A percentile compares a stretch with the other conserved stretches of the same genome.
Evolutionary conservation across 805 yeast genomes (phyloP).

Genomic region (Metschnikowia dekortorum): DNA sequence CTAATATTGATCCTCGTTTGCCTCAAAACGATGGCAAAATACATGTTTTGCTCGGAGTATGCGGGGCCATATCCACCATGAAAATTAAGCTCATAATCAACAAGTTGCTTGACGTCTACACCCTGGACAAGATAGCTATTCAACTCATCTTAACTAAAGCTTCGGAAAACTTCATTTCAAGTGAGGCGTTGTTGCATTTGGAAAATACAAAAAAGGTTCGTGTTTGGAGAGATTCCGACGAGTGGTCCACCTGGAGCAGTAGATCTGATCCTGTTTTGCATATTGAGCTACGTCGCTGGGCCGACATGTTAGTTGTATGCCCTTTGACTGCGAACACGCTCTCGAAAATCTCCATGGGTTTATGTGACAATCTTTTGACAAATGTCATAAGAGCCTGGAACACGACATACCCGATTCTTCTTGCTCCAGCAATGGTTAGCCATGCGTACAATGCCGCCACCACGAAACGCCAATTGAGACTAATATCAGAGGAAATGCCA

Average conservation of each 20-base stretch:
- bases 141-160: slow-evolving; percentile 53
- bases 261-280: slow-evolving; percentile 90
- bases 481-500: slow-evolving; percentile 85
- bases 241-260: slow-evolving; percentile 70
- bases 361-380: slow-evolving; percentile 89
- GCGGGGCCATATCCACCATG: slow-evolving; percentile 51
- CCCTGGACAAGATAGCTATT: slow-evolving; percentile 46
- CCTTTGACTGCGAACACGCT: slow-evolving; percentile 92
- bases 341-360: slow-evolving; percentile 83
- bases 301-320: slow-evolving; percentile 88
- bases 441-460: slow-evolving; percentile 86
- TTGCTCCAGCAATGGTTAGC: slow-evolving; percentile 96
- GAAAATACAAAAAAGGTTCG: slow-evolving; percentile 41
- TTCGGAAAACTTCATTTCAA: slow-evolving; percentile 48
- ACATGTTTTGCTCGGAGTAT: slow-evolving; percentile 54
- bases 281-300: slow-evolving; percentile 94
- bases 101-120: slow-evolving; percentile 49
- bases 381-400: slow-evolving; percentile 95
- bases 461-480: slow-evolving; percentile 75
- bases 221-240: slow-evolving; percentile 56
- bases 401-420: slow-evolving; percentile 77
- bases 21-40: slow-evolving; percentile 58
- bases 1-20: slow-evolving; percentile 57
- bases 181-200: slow-evolving; percentile 38
- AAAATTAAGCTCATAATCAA: slow-evolving; percentile 51